A percentile compares a stretch with the other conserved stretches of the same genome.
Conservation (phyloP, 345 rosid species). For the Salix arbutifolia region DNA sequence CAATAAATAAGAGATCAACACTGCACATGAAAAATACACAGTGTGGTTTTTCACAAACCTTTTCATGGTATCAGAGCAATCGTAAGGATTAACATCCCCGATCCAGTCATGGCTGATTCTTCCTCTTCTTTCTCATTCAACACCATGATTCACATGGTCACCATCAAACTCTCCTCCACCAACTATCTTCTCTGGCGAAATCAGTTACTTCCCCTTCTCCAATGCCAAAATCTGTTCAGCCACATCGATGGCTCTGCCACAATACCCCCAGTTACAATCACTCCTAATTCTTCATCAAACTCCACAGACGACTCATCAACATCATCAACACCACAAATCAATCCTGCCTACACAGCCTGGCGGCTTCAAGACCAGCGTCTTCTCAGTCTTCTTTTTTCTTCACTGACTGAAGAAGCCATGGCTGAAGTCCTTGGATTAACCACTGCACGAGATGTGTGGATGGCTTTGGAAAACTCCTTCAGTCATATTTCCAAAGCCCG, state of each 20-base stretch:
- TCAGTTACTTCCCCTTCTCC: background rate
- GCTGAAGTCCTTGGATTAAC: background rate
- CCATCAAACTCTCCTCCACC: background rate
- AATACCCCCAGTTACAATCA: background rate
- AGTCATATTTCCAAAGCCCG: background rate
- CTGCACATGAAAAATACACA: no score
- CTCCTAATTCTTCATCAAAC: no score
- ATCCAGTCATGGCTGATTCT: no score
- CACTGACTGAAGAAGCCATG: background rate
- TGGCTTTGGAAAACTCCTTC: background rate
- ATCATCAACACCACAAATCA: background rate
- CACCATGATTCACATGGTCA: no score
- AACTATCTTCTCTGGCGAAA: background rate
- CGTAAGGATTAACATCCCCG: no score
- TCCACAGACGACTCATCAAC: no score
- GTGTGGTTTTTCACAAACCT: no score
- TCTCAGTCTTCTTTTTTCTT: background rate
- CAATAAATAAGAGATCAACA: no score
- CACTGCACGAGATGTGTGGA: background rate
- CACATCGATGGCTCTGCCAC: background rate
- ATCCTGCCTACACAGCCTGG: no score
- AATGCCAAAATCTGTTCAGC: background rate
- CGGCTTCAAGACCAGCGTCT: background rate
- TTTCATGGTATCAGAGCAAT: no score
- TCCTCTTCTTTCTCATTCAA: no score